Evolutionary conservation across 116 monocot species (phyloP), one percentile per base, ranked within the genome.

Genomic region (Zostera marina): DNA sequence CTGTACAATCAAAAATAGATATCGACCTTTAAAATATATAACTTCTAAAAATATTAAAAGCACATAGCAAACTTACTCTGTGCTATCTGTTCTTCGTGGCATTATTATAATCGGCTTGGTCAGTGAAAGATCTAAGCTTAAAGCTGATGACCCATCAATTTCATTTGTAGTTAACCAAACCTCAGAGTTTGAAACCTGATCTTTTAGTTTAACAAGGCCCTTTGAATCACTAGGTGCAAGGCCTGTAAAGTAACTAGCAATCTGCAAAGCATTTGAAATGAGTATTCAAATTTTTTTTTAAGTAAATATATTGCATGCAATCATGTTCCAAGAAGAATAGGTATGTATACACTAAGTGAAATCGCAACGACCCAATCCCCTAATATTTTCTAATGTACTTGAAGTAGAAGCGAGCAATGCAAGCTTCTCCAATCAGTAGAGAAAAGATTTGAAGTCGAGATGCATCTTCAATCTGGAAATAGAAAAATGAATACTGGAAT

Each of bases 121-220:
- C 16, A 99, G 75, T 51, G 83, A 81, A 61, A 99, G 68, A 68
- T 99, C 83, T 47, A 99, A 72, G 63, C 86, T 99, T 56, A 99
- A n/a, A 58, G 98, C 86, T 58, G 98, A 87, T 22, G 79, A 81
- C 75, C 98, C 98, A 73, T 87, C 71, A 63, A 99, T 83, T 73
- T 99, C 91, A 66, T 56, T 76, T 52, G 81, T 77, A 24, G 78
- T 79, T 22, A 99, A 74, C 76, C 67, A 76, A 72, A 79, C 90
- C 73, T 99, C 98, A 53, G 86, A 76, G 62, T 91, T 73, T 32
- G 81, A 73, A 19, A 69, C 79, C 45, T 90, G 76, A 65, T 99
- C 98, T 77, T 77, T 87, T 58, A 99, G 58, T 69, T 83, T 91
- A 60, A 99, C 83, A 68, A 81, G 32, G 71, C 20, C 73, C 51